Evolutionary conservation across 2,329 filamentous ascomycete species (phyloP), one percentile per base, ranked within the genome.

Genomic region (Botrytis elliptica): DNA sequence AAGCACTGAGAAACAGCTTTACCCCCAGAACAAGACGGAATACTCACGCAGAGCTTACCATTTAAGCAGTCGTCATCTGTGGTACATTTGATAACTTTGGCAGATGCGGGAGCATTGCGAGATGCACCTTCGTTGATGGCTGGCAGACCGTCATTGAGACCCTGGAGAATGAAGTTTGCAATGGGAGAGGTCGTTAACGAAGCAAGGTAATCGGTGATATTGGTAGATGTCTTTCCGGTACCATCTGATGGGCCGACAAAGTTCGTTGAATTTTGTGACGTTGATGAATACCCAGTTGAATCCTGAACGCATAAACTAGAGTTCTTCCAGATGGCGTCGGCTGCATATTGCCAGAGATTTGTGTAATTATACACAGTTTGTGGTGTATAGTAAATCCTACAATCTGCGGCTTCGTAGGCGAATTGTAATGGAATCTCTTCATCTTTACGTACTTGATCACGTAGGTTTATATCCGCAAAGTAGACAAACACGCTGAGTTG

Each of bases 371-470:
- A 80, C 44, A 87, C 79, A 78, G 88, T 89, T 3, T 84, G 79
- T n/a, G 83, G 79, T 3, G 89, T 89, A 74, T 87, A 90, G 78
- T 86, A 91, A 16, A 91, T 80, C 3, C 88, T 83, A 77, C 89
- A 91, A 77, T 89, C 86, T 1, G 89, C 88, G 0, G 88, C 85
- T 75, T 90, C 85, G 75, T 90, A 89, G 6, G 86, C 80, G 78
- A 91, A 91, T 77, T 92, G 89, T 36, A 87, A 79, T 10, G 89
- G 86, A 12, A 74, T 72, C 65, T 80, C 76, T 22, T 79, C 77
- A 12, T 82, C 77, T 77, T 73, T 77, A 60, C 78, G 64, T 70
- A 81, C 74, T 69, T 79, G 81, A 74, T 86, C 84, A 44, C 83
- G 81, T 49, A 83, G 80, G 75, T 86, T 86, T 75, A 86, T 77